Conservation (phyloP, 768 basidiomycete genomes). For the Daedaleopsis sinensis region DNA sequence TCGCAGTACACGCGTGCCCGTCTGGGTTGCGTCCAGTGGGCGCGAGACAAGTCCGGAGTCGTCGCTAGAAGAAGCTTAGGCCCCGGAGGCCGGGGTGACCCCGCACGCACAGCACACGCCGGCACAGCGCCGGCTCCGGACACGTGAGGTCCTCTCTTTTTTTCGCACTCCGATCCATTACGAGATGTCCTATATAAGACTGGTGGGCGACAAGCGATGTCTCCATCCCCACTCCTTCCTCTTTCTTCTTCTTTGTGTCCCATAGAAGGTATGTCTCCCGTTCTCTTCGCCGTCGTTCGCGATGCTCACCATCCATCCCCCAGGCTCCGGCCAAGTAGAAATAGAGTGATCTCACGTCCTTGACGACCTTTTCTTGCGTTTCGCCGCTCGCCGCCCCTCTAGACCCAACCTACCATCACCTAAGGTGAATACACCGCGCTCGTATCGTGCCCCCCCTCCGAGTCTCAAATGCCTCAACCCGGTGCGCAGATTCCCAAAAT, state of each 20-base stretch:
- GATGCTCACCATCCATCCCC: constrained; percentile 12
- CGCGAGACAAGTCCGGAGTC: too few relatives aligned
- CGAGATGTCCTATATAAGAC: constrained; percentile 28
- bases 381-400: constrained; percentile 40
- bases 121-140: constrained; percentile 8
- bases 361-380: constrained; percentile 45
- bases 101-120: constrained; percentile 8
- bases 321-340: constrained; percentile 43
- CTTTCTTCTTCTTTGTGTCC: constrained; percentile 39
- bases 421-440: constrained; percentile 25
- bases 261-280: constrained; percentile 36
- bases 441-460: not conserved
- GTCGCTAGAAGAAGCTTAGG: too few relatives aligned
- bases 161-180: constrained; percentile 27
- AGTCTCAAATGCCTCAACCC: constrained; percentile 18
- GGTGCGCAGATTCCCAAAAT: constrained; percentile 60
- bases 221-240: constrained; percentile 41
- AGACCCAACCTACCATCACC: constrained; percentile 34
- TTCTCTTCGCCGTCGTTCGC: not conserved
- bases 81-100: too few relatives aligned
- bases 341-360: constrained; percentile 71
- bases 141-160: constrained; percentile 29
- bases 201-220: constrained; percentile 21
- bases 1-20: too few relatives aligned
- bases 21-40: too few relatives aligned